phyloP scores from a whole-genome alignment of 2,329 filamentous ascomycete species.

The Exophiala sp. region DNA sequence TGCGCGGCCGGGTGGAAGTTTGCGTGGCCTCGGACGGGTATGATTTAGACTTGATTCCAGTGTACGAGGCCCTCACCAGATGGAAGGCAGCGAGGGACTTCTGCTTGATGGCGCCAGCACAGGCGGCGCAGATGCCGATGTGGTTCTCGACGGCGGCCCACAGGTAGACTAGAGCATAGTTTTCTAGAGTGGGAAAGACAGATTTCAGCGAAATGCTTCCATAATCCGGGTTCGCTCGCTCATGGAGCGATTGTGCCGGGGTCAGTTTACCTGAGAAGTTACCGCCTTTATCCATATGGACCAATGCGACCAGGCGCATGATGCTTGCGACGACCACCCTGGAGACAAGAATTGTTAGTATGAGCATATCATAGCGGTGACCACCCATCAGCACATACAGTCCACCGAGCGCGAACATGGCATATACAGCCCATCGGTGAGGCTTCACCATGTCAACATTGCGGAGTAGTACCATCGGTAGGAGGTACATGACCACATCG shows the following conservation, averaged over 20 bases:
- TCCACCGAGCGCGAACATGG: constrained; percentile 18
- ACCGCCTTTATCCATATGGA: constrained; percentile 7
- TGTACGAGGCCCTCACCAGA: constrained; percentile 10
- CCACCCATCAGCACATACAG: constrained; percentile 9
- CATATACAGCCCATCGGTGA: constrained; percentile 18
- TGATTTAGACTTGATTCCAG: constrained; percentile 12
- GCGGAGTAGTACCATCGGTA: constrained; percentile 18
- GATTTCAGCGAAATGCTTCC: too few species aligned
- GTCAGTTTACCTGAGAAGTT: constrained; percentile 17
- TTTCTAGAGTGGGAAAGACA: constrained; percentile 17
- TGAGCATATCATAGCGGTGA: background rate
- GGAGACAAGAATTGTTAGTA: background rate
- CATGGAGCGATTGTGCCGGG: background rate
- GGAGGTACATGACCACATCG: constrained; percentile 21
- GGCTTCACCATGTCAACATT: constrained; percentile 21
- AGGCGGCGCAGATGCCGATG: constrained; percentile 23
- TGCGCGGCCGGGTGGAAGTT: background rate
- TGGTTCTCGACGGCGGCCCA: constrained; percentile 24
- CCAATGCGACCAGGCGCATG: constrained; percentile 18
- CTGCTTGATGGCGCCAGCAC: constrained; percentile 21
- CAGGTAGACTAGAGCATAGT: constrained; percentile 19
- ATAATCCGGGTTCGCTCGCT: too few species aligned
- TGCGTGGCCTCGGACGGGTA: background rate
- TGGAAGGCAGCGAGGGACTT: constrained; percentile 10
- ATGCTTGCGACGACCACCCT: constrained; percentile 23